phyloP scores from a whole-genome alignment of 2,329 filamentous ascomycete species.

The Colletotrichum musicola region DNA sequence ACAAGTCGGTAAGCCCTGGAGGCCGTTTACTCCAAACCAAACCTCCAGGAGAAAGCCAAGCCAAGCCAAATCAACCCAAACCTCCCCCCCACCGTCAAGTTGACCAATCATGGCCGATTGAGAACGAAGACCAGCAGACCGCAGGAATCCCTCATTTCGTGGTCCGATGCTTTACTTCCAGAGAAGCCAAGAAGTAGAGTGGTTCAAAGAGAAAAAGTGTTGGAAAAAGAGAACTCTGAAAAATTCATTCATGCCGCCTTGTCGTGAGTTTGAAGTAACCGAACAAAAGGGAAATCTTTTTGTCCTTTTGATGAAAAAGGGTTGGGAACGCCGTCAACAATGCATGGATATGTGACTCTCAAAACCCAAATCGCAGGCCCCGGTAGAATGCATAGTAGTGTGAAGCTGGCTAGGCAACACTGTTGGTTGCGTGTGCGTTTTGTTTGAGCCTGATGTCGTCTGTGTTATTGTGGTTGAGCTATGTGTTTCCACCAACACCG shows the following conservation, averaged over 20 bases:
- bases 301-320: slow-evolving; percentile 36
- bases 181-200: slow-evolving; percentile 40
- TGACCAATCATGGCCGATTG: slow-evolving; percentile 3
- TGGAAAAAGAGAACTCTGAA: slow-evolving; percentile 34
- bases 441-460: slow-evolving; percentile 1
- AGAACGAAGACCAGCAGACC: slow-evolving; percentile 35
- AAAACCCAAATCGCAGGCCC: slow-evolving; percentile 36
- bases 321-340: slow-evolving; percentile 51
- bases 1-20: slow-evolving; percentile 20
- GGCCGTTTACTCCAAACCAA: slow-evolving; percentile 33
- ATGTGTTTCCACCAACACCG: slow-evolving; percentile 62
- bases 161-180: slow-evolving; percentile 28
- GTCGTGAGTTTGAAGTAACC: slow-evolving; percentile 38
- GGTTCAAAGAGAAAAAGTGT: slow-evolving; percentile 32
- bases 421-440: slow-evolving; percentile 9
- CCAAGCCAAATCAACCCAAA: neutral
- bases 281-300: slow-evolving; percentile 40
- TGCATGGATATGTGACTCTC: slow-evolving; percentile 47
- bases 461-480: slow-evolving; percentile 39
- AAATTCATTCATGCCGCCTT: slow-evolving; percentile 39
- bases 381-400: slow-evolving; percentile 31
- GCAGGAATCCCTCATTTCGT: slow-evolving; percentile 30
- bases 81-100: slow-evolving; percentile 20
- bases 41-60: slow-evolving; percentile 24
- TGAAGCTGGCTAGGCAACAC: slow-evolving; percentile 11